Evolutionary conservation across 345 rosid genomes (phyloP), one percentile per base, ranked within the genome.

Genomic region (Citrus glauca): DNA sequence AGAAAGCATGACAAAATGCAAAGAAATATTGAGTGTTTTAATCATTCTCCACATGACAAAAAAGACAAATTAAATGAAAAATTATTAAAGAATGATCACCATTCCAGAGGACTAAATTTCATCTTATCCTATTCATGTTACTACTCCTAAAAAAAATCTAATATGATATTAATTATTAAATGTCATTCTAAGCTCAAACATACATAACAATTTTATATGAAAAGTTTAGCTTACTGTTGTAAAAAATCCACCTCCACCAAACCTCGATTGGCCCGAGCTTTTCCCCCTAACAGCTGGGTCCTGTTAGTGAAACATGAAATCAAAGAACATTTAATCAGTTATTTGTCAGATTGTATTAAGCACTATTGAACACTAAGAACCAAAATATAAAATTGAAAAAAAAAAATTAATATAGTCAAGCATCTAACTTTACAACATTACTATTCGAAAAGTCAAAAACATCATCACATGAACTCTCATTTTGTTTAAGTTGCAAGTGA

Each of bases 281-380:
- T 88, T 88, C 37, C 81, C 86, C 81, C 86, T 82, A 71, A 82
- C 89, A 35, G 84, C 84, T 24, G 90, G 88, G 55, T 88, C 90
- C 93, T 90, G 81, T 35, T 33, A 81, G 10, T 27, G 50, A 77
- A 71, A 74, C 6, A 3, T 65, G 13, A 56, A 13, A 75, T 37
- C 14, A 61, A 74, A 9, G 63, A 72, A n/a, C 5, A 63, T 60
- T 30, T 42, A 20, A 63, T 35, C 27, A 30, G 24, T 32, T 30
- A 32, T 65, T 22, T 48, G 7, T 3, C 67, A 38, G 32, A 64
- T 5, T 5, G 10, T 1, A 48, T 14, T 56, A 32, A 24, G 25
- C 17, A 14, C 20, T 6, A 9, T 14, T 30, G 27, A 50, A 30
- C 24, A 30, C 32, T 9, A 20, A 32, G 22, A 75, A 30, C 45